A percentile compares a stretch with the other conserved stretches of the same genome.
Evolutionary conservation across 345 rosid species (phyloP).

Genomic region (Ceriops tagal): DNA sequence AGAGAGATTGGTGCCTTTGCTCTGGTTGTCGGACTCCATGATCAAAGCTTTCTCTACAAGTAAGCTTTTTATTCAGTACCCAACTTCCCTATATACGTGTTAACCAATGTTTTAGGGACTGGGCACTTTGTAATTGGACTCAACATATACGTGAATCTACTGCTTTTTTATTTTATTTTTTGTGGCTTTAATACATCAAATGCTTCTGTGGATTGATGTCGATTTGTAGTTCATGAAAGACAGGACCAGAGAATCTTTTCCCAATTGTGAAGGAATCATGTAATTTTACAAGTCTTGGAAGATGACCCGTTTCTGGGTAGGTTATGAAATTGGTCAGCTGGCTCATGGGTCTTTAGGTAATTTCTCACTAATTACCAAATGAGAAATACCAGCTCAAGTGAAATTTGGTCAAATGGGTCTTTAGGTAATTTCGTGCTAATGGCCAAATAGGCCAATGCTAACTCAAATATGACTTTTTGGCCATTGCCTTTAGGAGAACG

Average conservation of each 20-base stretch:
- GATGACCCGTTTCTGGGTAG: not conserved
- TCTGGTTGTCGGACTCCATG: conserved; percentile 87
- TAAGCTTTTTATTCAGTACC: conserved; percentile 20
- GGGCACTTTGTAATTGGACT: not conserved
- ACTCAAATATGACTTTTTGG: too few species aligned
- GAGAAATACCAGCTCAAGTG: not conserved
- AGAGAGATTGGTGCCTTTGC: conserved; percentile 75
- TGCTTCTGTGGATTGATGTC: not conserved
- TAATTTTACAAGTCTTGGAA: not conserved
- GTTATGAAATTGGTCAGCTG: conserved; percentile 13
- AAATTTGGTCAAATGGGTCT: too few species aligned
- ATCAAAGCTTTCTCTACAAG: conserved; percentile 87
- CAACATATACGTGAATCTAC: too few species aligned
- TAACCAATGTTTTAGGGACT: not conserved
- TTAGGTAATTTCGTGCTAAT: too few species aligned
- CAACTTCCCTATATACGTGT: not conserved
- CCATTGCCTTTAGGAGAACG: too few species aligned
- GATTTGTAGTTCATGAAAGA: not conserved
- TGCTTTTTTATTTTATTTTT: not conserved
- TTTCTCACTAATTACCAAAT: not conserved
- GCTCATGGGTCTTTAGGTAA: conserved; percentile 3
- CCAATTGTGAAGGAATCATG: not conserved
- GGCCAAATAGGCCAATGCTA: too few species aligned
- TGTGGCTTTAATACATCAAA: too few species aligned
- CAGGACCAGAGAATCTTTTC: not conserved